Evolutionary conservation across 768 basidiomycete genomes (phyloP).

Genomic region (Holtermannia corniformis): DNA sequence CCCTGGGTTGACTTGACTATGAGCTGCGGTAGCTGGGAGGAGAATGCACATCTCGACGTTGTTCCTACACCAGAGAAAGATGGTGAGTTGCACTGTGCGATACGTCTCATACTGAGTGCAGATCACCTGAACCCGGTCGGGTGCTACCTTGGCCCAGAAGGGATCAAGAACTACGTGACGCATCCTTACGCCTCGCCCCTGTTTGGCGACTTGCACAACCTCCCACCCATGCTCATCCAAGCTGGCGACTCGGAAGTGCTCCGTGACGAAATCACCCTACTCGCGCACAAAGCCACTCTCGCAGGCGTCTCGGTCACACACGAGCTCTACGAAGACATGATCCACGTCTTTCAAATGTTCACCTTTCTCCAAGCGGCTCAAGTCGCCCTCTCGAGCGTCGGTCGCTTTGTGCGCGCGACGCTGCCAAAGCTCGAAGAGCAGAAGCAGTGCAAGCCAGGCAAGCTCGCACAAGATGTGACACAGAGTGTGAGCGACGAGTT

Average conservation of each 20-base stretch:
- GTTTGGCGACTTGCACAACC: slow-evolving; percentile 74
- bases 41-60: slow-evolving; percentile 53
- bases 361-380: slow-evolving; percentile 47
- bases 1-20: slow-evolving; percentile 98
- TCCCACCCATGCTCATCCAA: slow-evolving; percentile 86
- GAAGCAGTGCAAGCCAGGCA: background rate
- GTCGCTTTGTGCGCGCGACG: slow-evolving; percentile 24
- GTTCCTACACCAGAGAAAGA: slow-evolving; percentile 38
- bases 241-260: slow-evolving; percentile 90
- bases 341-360: slow-evolving; percentile 85
- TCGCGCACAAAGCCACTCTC: slow-evolving; percentile 84
- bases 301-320: slow-evolving; percentile 78
- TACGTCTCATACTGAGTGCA: slow-evolving; percentile 54
- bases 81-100: slow-evolving; percentile 45
- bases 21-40: slow-evolving; percentile 98
- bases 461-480: background rate
- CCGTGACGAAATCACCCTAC: slow-evolving; percentile 80
- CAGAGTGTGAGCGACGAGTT: slow-evolving; percentile 6
- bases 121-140: slow-evolving; percentile 88
- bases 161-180: slow-evolving; percentile 69
- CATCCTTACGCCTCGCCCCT: slow-evolving; percentile 91
- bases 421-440: slow-evolving; percentile 27
- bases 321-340: slow-evolving; percentile 84
- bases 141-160: slow-evolving; percentile 67
- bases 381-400: slow-evolving; percentile 31